Evolutionary conservation across 371 early-diverging fungal genomes (phyloP).

Genomic region (Mortierella sp.): DNA sequence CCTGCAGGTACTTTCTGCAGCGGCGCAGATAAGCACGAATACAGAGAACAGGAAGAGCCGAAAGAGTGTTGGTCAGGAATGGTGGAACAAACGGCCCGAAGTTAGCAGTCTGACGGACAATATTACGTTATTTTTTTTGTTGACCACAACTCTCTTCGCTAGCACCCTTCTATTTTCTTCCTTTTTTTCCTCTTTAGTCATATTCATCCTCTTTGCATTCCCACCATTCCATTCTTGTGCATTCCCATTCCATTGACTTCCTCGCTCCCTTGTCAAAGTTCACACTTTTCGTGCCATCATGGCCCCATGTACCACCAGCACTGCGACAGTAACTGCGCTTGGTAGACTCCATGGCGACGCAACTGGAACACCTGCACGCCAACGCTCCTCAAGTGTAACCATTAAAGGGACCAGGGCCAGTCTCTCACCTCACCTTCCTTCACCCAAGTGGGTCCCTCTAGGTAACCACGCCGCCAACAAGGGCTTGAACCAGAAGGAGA

Average conservation of each 20-base stretch:
- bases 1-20: too few species aligned
- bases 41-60: too few species aligned
- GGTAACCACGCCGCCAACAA: background rate
- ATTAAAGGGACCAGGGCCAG: background rate
- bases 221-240: background rate
- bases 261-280: background rate
- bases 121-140: too few species aligned
- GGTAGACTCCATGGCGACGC: slow-evolving; percentile 35
- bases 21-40: too few species aligned
- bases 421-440: background rate
- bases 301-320: slow-evolving; percentile 7
- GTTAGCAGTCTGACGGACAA: too few species aligned
- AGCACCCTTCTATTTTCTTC: too few species aligned
- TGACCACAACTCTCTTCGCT: too few species aligned
- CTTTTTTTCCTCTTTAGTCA: background rate
- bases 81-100: too few species aligned
- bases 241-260: background rate
- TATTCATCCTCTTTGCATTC: background rate
- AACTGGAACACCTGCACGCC: slow-evolving; percentile 20
- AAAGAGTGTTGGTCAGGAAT: too few species aligned
- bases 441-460: slow-evolving; percentile 3
- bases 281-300: background rate
- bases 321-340: slow-evolving; percentile 24
- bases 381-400: slow-evolving; percentile 47
- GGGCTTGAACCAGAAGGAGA: slow-evolving; percentile 12